Percentiles rank a stretch among this genome's conserved stretches.
Conservation (phyloP, 1,139 yeast genomes). For the Yamadazyma buinensis region DNA sequence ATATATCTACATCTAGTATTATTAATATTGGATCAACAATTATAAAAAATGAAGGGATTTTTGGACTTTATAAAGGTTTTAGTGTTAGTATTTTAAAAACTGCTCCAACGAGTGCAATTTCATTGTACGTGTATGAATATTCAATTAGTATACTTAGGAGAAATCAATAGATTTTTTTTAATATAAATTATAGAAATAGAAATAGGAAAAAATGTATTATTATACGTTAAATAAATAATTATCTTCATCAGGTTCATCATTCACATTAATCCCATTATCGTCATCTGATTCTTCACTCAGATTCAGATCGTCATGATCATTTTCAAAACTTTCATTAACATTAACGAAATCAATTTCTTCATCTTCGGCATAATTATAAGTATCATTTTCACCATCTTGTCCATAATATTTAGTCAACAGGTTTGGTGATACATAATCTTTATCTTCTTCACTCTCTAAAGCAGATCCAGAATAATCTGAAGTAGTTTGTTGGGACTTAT, state of each 20-base stretch:
- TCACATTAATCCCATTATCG: conserved; percentile 16
- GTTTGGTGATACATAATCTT: conserved; percentile 42
- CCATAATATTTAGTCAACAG: conserved; percentile 35
- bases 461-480: conserved; percentile 12
- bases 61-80: conserved; percentile 73
- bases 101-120: conserved; percentile 79
- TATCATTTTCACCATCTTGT: conserved; percentile 17
- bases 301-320: conserved; percentile 3
- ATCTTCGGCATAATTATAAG: conserved; percentile 14
- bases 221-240: conserved; percentile 32
- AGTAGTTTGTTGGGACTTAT: conserved; percentile 10
- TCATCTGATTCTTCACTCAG: conserved; percentile 18
- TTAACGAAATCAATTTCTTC: conserved; percentile 30
- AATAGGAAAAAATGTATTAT: too few species aligned
- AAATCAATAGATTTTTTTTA: neutral
- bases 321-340: conserved; percentile 15
- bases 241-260: conserved; percentile 22
- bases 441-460: conserved; percentile 22
- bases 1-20: conserved; percentile 14
- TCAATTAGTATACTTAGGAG: conserved; percentile 11
- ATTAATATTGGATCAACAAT: conserved; percentile 27
- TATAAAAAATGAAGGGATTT: conserved; percentile 51
- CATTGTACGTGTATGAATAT: conserved; percentile 70
- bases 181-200: too few species aligned
- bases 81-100: conserved; percentile 66